phyloP scores from a whole-genome alignment of 129 eudicot genomes.

The Mikania micrantha region DNA sequence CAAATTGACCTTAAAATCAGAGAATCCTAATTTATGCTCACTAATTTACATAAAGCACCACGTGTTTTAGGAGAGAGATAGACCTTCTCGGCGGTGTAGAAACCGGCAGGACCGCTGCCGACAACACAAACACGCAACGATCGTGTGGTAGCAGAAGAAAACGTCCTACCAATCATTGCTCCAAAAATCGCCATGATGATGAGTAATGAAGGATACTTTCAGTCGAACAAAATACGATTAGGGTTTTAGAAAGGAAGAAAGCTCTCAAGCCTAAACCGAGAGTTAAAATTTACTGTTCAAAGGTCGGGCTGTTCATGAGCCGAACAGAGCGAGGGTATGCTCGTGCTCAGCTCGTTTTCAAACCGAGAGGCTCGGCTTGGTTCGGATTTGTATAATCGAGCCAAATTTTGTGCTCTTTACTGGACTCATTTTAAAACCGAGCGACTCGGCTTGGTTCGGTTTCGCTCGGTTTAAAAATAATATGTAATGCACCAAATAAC shows the following conservation, averaged over 20 bases:
- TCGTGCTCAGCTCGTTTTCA: too few species aligned
- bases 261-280: constrained; percentile 15
- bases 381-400: too few species aligned
- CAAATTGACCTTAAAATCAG: background rate
- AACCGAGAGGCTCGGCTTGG: too few species aligned
- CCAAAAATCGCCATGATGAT: constrained; percentile 28
- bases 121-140: constrained; percentile 79
- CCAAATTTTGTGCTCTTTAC: too few species aligned
- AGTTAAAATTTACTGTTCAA: background rate
- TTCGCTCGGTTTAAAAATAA: too few species aligned
- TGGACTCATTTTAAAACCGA: too few species aligned
- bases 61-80: background rate
- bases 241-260: background rate
- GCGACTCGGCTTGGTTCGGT: too few species aligned
- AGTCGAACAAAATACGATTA: background rate
- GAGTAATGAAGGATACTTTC: background rate
- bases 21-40: background rate
- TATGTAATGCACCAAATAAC: too few species aligned
- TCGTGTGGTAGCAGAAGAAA: constrained; percentile 35
- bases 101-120: constrained; percentile 97
- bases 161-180: constrained; percentile 32
- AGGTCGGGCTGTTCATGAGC: too few species aligned
- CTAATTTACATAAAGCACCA: background rate
- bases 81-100: constrained; percentile 97
- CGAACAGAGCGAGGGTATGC: too few species aligned